These are phyloP conservation scores for Halenospora varia DNA, from an alignment of 495 filamentous ascomycete species.

Conservation along the genomic window DNA sequence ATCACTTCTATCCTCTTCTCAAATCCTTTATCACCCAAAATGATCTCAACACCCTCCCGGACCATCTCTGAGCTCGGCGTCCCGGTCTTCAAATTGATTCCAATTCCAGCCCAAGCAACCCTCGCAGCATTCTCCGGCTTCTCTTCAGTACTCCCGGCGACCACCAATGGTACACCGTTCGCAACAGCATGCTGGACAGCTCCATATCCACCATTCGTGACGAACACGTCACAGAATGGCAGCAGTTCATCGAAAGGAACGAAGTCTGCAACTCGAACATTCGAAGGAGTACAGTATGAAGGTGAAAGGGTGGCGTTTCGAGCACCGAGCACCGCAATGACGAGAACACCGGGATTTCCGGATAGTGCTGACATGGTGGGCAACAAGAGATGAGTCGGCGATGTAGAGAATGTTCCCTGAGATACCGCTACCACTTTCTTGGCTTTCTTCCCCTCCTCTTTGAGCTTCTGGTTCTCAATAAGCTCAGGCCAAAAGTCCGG, in stretches of 20 bases:
- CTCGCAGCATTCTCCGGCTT: conserved; percentile 28
- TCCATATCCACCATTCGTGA: conserved; percentile 33
- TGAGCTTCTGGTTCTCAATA: conserved; percentile 7
- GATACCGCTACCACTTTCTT: conserved; percentile 26
- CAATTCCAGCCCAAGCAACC: conserved; percentile 30
- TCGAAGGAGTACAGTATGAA: conserved; percentile 9
- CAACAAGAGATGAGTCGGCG: conserved; percentile 21
- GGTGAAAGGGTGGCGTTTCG: conserved; percentile 16
- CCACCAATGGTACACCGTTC: conserved; percentile 29
- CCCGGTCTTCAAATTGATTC: conserved; percentile 26
- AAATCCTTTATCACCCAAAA: conserved; percentile 23
- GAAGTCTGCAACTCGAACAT: conserved; percentile 28
- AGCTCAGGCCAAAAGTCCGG: conserved; percentile 28
- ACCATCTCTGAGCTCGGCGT: conserved; percentile 22
- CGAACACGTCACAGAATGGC: conserved; percentile 26
- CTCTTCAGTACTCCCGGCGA: conserved; percentile 29
- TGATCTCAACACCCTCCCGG: conserved; percentile 23
- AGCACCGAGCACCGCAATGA: conserved; percentile 28
- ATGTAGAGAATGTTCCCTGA: conserved; percentile 26
- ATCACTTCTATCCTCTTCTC: conserved; percentile 20
- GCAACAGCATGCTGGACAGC: conserved; percentile 26
- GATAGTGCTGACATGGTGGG: conserved; percentile 25
- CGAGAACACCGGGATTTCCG: conserved; percentile 19
- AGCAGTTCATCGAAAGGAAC: conserved; percentile 33
- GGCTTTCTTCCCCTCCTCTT: background rate